Conservation (phyloP, 768 basidiomycete species). For the Trametes cinnabarina region DNA sequence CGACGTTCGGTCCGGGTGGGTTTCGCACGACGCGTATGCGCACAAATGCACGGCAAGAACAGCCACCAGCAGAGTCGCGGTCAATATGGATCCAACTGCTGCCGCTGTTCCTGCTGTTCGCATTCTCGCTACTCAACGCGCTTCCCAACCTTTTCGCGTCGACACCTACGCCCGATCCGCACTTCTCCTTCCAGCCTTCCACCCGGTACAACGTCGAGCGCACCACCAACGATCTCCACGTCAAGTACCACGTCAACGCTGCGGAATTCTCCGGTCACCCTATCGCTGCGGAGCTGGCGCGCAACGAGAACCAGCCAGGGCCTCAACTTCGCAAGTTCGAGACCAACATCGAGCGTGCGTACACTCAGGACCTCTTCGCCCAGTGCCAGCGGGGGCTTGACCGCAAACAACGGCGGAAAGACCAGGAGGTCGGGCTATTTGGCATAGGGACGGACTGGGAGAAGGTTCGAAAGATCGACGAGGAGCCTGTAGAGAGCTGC, state of each 20-base stretch:
- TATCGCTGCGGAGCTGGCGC: slow-evolving; percentile 70
- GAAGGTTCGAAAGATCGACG: slow-evolving; percentile 71
- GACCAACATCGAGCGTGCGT: slow-evolving; percentile 68
- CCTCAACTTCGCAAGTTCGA: slow-evolving; percentile 65
- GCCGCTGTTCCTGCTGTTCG: slow-evolving; percentile 81
- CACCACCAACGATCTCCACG: slow-evolving; percentile 63
- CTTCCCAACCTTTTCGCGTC: slow-evolving; percentile 75
- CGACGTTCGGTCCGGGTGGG: slow-evolving; percentile 78
- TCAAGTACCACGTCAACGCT: slow-evolving; percentile 83
- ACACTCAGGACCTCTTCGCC: slow-evolving; percentile 65
- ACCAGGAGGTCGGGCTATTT: slow-evolving; percentile 81
- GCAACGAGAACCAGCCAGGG: slow-evolving; percentile 27
- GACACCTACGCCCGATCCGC: slow-evolving; percentile 70
- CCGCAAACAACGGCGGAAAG: slow-evolving; percentile 64
- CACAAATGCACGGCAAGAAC: slow-evolving; percentile 38
- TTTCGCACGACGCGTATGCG: slow-evolving; percentile 68
- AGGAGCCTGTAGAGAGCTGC: slow-evolving; percentile 71
- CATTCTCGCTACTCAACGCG: slow-evolving; percentile 78
- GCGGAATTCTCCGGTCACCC: slow-evolving; percentile 77
- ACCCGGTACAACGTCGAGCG: slow-evolving; percentile 67
- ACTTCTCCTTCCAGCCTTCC: slow-evolving; percentile 66
- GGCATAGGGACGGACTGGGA: slow-evolving; percentile 93
- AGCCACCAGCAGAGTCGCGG: slow-evolving; percentile 48
- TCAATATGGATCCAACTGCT: slow-evolving; percentile 74
- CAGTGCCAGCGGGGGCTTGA: slow-evolving; percentile 73